Evolutionary conservation across 306 rosid species (phyloP).

Genomic region (Cotoneaster glaucophyllus): DNA sequence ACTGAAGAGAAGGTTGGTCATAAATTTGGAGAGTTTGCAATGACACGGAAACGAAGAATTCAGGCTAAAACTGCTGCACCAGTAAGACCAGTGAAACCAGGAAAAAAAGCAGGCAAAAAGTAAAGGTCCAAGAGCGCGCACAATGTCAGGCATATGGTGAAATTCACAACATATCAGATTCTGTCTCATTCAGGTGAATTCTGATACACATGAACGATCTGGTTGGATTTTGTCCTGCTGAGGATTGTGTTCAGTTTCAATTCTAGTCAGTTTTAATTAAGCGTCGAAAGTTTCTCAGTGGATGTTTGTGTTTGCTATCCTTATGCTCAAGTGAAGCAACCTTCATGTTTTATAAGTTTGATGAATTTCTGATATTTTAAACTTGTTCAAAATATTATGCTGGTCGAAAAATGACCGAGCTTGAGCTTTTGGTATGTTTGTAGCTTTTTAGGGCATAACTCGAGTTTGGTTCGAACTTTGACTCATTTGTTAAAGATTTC

Average conservation of each 20-base stretch:
- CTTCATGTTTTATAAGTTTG: not conserved
- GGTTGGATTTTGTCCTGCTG: not conserved
- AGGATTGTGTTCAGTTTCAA: not conserved
- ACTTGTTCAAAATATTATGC: no score
- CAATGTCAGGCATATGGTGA: not conserved
- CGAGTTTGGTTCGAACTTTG: no score
- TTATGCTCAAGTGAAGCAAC: not conserved
- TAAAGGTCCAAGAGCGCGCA: not conserved
- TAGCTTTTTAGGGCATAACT: no score
- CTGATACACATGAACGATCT: not conserved
- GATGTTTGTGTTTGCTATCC: not conserved
- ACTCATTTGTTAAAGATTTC: no score
- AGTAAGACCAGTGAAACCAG: not conserved
- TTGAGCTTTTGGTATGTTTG: no score
- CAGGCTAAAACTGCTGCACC: constrained; percentile 6
- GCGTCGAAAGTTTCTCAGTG: not conserved
- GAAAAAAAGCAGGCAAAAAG: constrained; percentile 3
- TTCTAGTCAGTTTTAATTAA: not conserved
- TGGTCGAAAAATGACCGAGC: no score
- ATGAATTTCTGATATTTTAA: no score
- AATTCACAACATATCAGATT: not conserved
- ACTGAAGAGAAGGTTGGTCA: constrained; percentile 32
- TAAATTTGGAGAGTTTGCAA: constrained; percentile 30
- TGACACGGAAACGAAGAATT: constrained; percentile 22
- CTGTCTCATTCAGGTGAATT: not conserved